Percentiles rank a stretch among this genome's conserved stretches.
phyloP scores from a whole-genome alignment of 495 filamentous ascomycete genomes.

The Ramalina peruviana region DNA sequence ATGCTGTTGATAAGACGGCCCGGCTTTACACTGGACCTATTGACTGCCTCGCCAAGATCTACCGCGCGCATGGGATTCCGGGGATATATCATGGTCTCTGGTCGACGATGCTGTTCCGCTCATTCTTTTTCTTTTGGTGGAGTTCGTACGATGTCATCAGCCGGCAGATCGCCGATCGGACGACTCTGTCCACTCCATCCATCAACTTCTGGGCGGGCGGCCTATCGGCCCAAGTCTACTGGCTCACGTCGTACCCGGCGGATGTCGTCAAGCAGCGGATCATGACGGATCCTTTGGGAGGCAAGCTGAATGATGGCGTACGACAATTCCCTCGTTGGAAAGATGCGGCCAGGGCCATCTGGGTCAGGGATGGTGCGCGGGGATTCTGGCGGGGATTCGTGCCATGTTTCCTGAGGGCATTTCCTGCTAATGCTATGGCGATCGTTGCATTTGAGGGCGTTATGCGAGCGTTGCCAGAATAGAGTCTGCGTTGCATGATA shows the following conservation, averaged over 20 bases:
- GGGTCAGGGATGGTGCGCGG: conserved; percentile 52
- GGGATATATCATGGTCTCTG: conserved; percentile 75
- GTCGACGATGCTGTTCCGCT: conserved; percentile 77
- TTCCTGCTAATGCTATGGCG: conserved; percentile 92
- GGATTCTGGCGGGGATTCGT: conserved; percentile 92
- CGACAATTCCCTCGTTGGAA: conserved; percentile 62
- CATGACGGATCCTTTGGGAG: conserved; percentile 83
- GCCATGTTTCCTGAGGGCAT: conserved; percentile 85
- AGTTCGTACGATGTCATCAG: conserved; percentile 77
- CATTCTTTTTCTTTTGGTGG: conserved; percentile 98
- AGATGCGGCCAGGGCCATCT: conserved; percentile 66
- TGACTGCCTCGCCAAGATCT: conserved; percentile 61
- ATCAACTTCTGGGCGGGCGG: conserved; percentile 98
- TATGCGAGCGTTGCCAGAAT: conserved; percentile 59
- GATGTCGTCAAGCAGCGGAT: conserved; percentile 97
- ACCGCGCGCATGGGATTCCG: conserved; percentile 49
- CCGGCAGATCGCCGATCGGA: conserved; percentile 46
- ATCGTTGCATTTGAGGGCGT: conserved; percentile 85
- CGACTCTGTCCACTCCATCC: conserved; percentile 57
- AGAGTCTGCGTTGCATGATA: background rate
- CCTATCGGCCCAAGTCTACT: conserved; percentile 82
- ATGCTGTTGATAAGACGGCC: conserved; percentile 56
- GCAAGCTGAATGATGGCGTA: conserved; percentile 50
- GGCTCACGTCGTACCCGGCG: conserved; percentile 78
- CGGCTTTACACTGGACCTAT: conserved; percentile 75